Evolutionary conservation across 441 rosid genomes (phyloP).

Genomic region (Populus hybrid): DNA sequence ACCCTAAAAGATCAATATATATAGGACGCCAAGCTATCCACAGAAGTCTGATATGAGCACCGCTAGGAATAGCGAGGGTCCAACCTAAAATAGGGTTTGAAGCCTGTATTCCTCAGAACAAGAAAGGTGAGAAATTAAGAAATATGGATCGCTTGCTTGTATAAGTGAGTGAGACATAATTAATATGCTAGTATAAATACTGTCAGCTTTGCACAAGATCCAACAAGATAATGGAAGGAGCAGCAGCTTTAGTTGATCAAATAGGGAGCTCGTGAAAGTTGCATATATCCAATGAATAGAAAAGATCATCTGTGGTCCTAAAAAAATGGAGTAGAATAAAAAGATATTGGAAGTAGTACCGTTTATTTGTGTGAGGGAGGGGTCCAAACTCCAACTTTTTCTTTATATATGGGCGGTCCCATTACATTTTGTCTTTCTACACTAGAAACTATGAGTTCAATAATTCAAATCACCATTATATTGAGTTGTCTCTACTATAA

Average conservation of each 20-base stretch:
- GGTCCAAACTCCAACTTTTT: neutral
- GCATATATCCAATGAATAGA: slow-evolving; percentile 10
- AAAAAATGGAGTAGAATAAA: neutral
- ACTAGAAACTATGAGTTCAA: neutral
- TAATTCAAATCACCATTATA: neutral
- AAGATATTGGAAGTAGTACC: neutral
- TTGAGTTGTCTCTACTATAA: neutral
- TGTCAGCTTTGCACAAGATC: slow-evolving; percentile 26
- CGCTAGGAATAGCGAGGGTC: neutral
- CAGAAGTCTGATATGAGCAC: neutral
- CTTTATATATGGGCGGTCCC: neutral
- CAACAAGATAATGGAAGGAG: slow-evolving; percentile 34
- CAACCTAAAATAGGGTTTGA: neutral
- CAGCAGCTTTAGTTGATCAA: slow-evolving; percentile 24
- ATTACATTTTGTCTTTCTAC: neutral
- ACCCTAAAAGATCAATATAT: neutral
- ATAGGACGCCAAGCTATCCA: neutral
- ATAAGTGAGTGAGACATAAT: neutral
- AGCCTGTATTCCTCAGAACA: neutral
- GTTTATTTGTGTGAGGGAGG: neutral
- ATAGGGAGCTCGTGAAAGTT: slow-evolving; percentile 8
- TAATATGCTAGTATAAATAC: neutral
- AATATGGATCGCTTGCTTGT: neutral
- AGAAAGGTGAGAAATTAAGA: neutral
- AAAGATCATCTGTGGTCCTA: slow-evolving; percentile 9